Conservation (phyloP, 1,139 yeast species). For the Zhuliangozyma parablackwelliae region DNA sequence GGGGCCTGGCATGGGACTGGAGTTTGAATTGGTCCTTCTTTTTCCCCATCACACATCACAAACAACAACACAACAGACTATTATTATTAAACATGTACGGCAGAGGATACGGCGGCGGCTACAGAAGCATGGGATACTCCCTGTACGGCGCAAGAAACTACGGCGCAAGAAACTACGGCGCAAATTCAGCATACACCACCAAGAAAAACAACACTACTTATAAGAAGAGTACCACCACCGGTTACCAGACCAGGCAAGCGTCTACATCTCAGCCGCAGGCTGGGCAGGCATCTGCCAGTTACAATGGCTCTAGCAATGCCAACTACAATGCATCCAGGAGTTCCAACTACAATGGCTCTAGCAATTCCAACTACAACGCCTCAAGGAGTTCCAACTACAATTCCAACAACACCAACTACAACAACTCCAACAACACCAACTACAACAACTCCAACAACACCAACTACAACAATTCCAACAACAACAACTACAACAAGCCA, state of each 20-base stretch:
- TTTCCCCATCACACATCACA: no score
- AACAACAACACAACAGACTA: neutral
- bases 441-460: neutral
- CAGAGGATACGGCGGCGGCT: slow-evolving; percentile 4
- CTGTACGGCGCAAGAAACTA: neutral
- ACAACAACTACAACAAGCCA: slow-evolving; percentile 1
- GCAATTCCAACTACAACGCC: neutral
- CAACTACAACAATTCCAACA: slow-evolving; percentile 1
- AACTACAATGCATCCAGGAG: no score
- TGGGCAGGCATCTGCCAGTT: no score
- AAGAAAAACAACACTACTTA: neutral
- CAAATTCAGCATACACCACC: neutral
- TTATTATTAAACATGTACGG: slow-evolving; percentile 3
- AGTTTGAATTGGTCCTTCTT: no score
- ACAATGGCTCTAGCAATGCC: no score
- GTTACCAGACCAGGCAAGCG: neutral
- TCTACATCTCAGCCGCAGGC: no score
- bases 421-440: neutral
- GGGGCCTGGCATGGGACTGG: no score
- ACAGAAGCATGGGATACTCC: slow-evolving; percentile 1
- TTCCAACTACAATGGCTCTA: no score
- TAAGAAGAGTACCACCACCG: neutral
- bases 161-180: slow-evolving; percentile 1
- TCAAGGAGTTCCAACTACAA: neutral
- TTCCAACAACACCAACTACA: neutral